These are phyloP conservation scores for Saccharomycopsis amapae DNA, from an alignment of 805 yeast genomes.

Conservation along the genomic window DNA sequence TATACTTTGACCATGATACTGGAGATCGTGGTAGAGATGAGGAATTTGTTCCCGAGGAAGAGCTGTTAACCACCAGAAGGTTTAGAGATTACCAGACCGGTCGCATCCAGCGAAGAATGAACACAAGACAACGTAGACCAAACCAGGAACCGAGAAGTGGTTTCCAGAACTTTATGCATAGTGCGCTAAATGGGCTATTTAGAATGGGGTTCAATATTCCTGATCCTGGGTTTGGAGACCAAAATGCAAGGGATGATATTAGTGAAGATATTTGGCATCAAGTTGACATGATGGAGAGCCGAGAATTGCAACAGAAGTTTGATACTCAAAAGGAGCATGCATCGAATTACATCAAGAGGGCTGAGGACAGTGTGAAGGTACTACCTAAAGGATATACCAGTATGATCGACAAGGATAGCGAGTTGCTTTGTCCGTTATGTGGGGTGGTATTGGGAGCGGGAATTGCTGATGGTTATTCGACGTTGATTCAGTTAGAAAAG, in stretches of 20 bases:
- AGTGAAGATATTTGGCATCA: slow-evolving; percentile 9
- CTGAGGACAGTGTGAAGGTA: slow-evolving; percentile 22
- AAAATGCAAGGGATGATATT: slow-evolving; percentile 7
- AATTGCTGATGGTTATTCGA: slow-evolving; percentile 44
- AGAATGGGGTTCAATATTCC: neutral
- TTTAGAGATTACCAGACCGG: slow-evolving; percentile 5
- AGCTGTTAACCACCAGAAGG: neutral
- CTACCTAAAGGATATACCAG: slow-evolving; percentile 28
- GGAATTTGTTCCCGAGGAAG: neutral
- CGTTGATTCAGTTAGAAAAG: slow-evolving; percentile 25
- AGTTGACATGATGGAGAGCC: slow-evolving; percentile 12
- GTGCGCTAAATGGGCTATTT: too few species aligned
- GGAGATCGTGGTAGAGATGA: neutral
- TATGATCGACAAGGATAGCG: slow-evolving; percentile 31
- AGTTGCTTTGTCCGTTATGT: slow-evolving; percentile 58
- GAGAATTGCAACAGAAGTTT: slow-evolving; percentile 10
- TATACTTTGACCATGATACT: neutral
- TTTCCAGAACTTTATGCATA: too few species aligned
- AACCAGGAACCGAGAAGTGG: neutral
- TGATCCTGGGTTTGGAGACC: neutral
- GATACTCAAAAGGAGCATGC: slow-evolving; percentile 19
- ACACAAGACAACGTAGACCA: neutral
- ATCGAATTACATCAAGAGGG: slow-evolving; percentile 25
- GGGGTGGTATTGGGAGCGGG: slow-evolving; percentile 71
- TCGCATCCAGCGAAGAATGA: neutral